phyloP scores from a whole-genome alignment of 1,284 basidiomycete genomes.

The Vanrija pseudolonga region DNA sequence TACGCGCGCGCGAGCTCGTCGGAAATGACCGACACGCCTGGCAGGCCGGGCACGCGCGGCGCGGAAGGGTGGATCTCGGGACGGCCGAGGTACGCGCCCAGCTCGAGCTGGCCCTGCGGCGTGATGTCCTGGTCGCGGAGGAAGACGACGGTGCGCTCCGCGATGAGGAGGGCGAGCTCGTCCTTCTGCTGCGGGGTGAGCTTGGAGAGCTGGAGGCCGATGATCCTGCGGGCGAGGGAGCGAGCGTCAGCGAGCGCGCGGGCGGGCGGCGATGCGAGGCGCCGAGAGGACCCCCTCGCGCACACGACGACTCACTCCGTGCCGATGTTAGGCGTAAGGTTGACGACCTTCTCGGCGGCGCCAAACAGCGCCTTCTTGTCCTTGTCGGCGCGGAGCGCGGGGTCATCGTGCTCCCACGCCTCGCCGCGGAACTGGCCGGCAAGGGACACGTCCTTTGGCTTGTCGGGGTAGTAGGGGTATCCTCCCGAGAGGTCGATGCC shows the following conservation, averaged over 20 bases:
- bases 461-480: constrained; percentile 38
- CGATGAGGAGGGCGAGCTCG: constrained; percentile 36
- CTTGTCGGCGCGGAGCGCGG: constrained; percentile 32
- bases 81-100: constrained; percentile 34
- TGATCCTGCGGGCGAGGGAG: constrained; percentile 38
- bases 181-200: constrained; percentile 37
- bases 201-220: constrained; percentile 33
- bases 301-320: neutral
- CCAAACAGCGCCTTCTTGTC: constrained; percentile 42
- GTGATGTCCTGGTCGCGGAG: constrained; percentile 33
- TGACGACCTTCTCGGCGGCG: constrained; percentile 32
- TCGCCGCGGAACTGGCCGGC: constrained; percentile 31
- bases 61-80: constrained; percentile 65
- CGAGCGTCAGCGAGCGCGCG: too few species aligned
- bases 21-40: constrained; percentile 17
- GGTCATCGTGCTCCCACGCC: constrained; percentile 34
- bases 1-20: constrained; percentile 16
- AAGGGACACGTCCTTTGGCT: constrained; percentile 34
- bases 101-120: constrained; percentile 24
- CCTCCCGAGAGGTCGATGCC: constrained; percentile 36
- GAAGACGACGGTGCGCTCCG: constrained; percentile 38
- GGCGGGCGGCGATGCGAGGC: too few species aligned
- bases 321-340: constrained; percentile 35
- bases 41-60: constrained; percentile 37
- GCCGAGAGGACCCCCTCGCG: too few species aligned